These are phyloP conservation scores for Tetrahymena elliotti DNA, from an alignment of 73 alveolate genomes.

Conservation along the genomic window DNA sequence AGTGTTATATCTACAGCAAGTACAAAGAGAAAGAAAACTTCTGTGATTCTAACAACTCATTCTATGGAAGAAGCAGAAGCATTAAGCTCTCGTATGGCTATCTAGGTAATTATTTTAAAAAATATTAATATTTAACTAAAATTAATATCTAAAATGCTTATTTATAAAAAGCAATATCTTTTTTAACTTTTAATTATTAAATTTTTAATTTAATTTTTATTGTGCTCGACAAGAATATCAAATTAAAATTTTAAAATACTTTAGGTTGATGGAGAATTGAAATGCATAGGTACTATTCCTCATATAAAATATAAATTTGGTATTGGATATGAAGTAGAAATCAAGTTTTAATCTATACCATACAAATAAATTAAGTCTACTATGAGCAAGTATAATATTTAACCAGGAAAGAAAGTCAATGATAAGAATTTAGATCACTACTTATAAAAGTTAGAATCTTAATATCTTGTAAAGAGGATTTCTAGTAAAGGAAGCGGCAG, in stretches of 20 bases:
- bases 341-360: not conserved
- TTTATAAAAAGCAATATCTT: too few relatives aligned
- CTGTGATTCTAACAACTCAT: conserved; percentile 79
- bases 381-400: not conserved
- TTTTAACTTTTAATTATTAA: too few relatives aligned
- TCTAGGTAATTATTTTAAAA: too few relatives aligned
- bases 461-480: not conserved
- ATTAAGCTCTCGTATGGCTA: conserved; percentile 78
- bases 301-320: conserved; percentile 56
- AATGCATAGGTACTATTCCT: conserved; percentile 61
- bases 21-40: conserved; percentile 59
- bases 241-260: too few relatives aligned
- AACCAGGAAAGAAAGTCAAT: not conserved
- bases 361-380: not conserved
- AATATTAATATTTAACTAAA: too few relatives aligned
- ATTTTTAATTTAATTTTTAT: too few relatives aligned
- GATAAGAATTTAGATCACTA: not conserved
- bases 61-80: conserved; percentile 94
- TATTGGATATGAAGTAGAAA: conserved; percentile 65
- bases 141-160: too few relatives aligned
- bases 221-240: too few relatives aligned
- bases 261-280: conserved; percentile 51
- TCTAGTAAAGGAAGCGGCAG: not conserved
- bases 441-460: not conserved
- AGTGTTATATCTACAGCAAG: conserved; percentile 77